Percentiles rank a stretch among this genome's conserved stretches.
Evolutionary conservation across 257 asterid genomes (phyloP).

Genomic region (Dorcoceras hygrometricum): DNA sequence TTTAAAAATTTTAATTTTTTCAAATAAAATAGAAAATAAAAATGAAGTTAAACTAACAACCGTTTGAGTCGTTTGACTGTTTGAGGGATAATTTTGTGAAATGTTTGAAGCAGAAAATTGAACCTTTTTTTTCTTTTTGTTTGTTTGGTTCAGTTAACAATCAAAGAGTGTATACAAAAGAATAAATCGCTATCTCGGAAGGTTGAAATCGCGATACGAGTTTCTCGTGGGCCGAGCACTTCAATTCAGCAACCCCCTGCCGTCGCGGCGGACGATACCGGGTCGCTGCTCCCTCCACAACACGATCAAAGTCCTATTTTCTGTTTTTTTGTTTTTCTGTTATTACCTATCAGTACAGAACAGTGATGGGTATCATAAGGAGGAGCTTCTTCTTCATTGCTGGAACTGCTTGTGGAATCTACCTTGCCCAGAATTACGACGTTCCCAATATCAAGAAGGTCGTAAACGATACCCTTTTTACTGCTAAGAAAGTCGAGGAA

Average conservation of each 20-base stretch:
- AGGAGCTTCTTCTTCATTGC: slow-evolving; percentile 37
- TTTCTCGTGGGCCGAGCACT: neutral
- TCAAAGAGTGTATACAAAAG: no score
- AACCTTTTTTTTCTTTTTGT: no score
- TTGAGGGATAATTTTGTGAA: no score
- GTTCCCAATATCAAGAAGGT: slow-evolving; percentile 49
- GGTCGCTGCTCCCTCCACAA: neutral
- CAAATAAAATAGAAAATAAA: no score
- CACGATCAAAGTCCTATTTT: neutral
- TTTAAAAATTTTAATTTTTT: no score
- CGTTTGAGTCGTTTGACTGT: no score
- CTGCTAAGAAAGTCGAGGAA: slow-evolving; percentile 54
- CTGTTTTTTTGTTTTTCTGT: no score
- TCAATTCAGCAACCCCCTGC: neutral
- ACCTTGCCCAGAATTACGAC: slow-evolving; percentile 58
- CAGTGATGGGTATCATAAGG: slow-evolving; percentile 40
- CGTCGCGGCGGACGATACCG: neutral
- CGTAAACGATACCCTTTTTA: slow-evolving; percentile 34
- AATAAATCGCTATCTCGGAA: no score
- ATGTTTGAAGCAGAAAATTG: no score
- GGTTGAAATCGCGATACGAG: neutral
- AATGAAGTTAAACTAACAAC: no score
- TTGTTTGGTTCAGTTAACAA: no score
- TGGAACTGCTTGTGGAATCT: slow-evolving; percentile 49
- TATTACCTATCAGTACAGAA: neutral